A percentile compares a stretch with the other conserved stretches of the same genome.
phyloP scores from a whole-genome alignment of 108 stramenopile genomes.

The Discostella pseudostelligera region DNA sequence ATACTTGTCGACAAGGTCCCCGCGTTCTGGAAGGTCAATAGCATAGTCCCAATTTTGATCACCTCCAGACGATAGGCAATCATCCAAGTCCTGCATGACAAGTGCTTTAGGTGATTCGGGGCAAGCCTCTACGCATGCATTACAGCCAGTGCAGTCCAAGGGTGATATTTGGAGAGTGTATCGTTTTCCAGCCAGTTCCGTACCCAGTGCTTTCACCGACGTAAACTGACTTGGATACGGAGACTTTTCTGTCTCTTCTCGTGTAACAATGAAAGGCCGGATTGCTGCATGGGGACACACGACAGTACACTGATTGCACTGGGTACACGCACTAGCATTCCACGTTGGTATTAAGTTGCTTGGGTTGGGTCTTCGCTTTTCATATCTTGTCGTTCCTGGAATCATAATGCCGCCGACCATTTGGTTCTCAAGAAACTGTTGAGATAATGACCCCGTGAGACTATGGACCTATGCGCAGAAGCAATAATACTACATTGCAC shows the following conservation, averaged over 20 bases:
- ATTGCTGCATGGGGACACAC: slow-evolving; percentile 68
- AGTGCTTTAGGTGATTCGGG: slow-evolving; percentile 65
- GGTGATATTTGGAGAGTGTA: slow-evolving; percentile 59
- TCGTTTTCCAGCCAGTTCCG: slow-evolving; percentile 56
- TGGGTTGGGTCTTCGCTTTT: slow-evolving; percentile 60
- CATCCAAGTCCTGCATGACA: slow-evolving; percentile 55
- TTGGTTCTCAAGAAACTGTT: slow-evolving; percentile 60
- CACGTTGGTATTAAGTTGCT: slow-evolving; percentile 51
- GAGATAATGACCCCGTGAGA: background rate
- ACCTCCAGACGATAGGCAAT: slow-evolving; percentile 30
- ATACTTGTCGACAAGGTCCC: slow-evolving; percentile 53
- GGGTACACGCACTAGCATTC: slow-evolving; percentile 52
- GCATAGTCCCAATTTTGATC: slow-evolving; percentile 65
- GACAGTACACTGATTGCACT: slow-evolving; percentile 67
- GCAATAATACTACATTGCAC: background rate
- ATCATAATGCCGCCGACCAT: slow-evolving; percentile 60
- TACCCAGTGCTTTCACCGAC: slow-evolving; percentile 48
- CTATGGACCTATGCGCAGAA: background rate
- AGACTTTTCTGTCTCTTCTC: slow-evolving; percentile 51
- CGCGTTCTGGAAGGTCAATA: slow-evolving; percentile 54
- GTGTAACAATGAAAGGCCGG: slow-evolving; percentile 60
- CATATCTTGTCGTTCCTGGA: slow-evolving; percentile 53
- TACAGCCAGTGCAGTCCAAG: slow-evolving; percentile 67
- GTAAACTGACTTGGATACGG: slow-evolving; percentile 51
- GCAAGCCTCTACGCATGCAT: slow-evolving; percentile 66